phyloP scores from a whole-genome alignment of 306 rosid species.

The Quillaja saponaria region DNA sequence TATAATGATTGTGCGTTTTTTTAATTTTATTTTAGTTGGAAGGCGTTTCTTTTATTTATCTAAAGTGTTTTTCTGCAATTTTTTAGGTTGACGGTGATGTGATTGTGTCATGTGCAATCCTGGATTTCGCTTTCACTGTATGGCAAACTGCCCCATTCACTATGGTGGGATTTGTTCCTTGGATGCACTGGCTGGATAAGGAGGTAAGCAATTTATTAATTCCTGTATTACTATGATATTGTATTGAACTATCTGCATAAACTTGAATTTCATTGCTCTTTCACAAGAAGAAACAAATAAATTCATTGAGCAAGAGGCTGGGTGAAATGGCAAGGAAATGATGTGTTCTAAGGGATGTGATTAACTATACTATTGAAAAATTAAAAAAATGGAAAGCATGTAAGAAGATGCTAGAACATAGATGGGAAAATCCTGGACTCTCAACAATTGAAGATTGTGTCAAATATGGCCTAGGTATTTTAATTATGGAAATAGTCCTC shows the following conservation, averaged over 20 bases:
- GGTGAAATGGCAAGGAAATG: too few relatives aligned
- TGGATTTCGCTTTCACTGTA: slow-evolving; percentile 59
- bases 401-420: too few relatives aligned
- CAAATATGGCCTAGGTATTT: too few relatives aligned
- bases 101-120: slow-evolving; percentile 48
- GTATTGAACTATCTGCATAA: slow-evolving; percentile 5
- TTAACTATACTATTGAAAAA: too few relatives aligned
- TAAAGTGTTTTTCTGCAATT: slow-evolving; percentile 35
- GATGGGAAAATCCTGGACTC: too few relatives aligned
- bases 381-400: too few relatives aligned
- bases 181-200: slow-evolving; percentile 57
- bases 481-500: too few relatives aligned
- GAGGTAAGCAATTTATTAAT: slow-evolving; percentile 38
- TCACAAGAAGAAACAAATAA: neutral
- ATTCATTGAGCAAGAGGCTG: neutral
- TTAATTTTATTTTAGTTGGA: too few relatives aligned
- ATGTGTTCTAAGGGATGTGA: too few relatives aligned
- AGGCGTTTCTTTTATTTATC: too few relatives aligned
- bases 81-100: slow-evolving; percentile 65
- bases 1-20: too few relatives aligned
- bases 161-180: slow-evolving; percentile 70
- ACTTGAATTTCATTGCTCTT: slow-evolving; percentile 4
- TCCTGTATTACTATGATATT: slow-evolving; percentile 2
- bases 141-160: slow-evolving; percentile 52
- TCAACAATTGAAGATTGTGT: too few relatives aligned